Percentiles rank a stretch among this genome's conserved stretches.
Evolutionary conservation across 305 asterid species (phyloP).

Genomic region (Ruellia speciosa): DNA sequence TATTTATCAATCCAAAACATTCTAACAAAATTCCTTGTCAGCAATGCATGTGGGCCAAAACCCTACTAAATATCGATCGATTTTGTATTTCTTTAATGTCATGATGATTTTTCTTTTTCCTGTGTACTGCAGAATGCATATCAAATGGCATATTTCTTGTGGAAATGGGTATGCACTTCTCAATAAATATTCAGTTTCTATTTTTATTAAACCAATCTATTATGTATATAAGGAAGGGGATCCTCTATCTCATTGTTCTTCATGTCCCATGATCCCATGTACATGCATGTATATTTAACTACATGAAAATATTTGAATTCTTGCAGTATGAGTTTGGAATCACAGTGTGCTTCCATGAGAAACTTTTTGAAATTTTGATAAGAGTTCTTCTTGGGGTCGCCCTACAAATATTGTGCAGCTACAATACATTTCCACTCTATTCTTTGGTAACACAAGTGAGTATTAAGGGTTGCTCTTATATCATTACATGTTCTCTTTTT

Average conservation of each 20-base stretch:
- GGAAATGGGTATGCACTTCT: slow-evolving; percentile 52
- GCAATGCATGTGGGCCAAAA: too few relatives aligned
- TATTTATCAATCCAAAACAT: too few relatives aligned
- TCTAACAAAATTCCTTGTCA: too few relatives aligned
- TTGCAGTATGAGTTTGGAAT: slow-evolving; percentile 70
- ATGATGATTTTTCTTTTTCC: neutral
- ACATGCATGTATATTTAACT: too few relatives aligned
- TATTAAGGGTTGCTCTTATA: neutral
- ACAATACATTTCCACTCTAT: slow-evolving; percentile 64
- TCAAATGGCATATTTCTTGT: slow-evolving; percentile 67
- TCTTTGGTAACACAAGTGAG: slow-evolving; percentile 55
- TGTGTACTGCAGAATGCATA: slow-evolving; percentile 51
- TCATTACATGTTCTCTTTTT: neutral
- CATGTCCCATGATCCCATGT: too few relatives aligned
- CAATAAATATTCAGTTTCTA: too few relatives aligned
- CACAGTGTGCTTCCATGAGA: slow-evolving; percentile 58
- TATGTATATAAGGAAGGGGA: too few relatives aligned
- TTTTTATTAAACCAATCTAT: too few relatives aligned
- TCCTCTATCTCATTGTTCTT: too few relatives aligned
- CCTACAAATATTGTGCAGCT: slow-evolving; percentile 53
- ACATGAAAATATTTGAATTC: neutral
- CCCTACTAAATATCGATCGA: too few relatives aligned
- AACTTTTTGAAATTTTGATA: slow-evolving; percentile 25
- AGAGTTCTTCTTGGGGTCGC: slow-evolving; percentile 49
- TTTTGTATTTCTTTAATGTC: neutral